Base-by-base conservation (phyloP, 305 asterid species). In the Coffea humblotiana region DNA sequence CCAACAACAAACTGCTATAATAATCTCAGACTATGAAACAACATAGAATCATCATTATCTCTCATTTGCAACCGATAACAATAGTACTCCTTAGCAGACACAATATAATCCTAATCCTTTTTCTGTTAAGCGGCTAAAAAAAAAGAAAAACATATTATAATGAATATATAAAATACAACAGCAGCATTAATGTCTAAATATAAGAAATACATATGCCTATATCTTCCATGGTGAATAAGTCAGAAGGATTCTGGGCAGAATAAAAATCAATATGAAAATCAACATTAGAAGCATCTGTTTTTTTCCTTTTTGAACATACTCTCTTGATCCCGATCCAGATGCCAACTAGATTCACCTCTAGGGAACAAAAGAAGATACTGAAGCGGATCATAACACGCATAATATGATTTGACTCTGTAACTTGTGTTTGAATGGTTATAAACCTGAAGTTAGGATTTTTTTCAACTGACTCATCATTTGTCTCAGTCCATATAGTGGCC, bases 1-100 rank as follows among this genome's bases (percentile, higher is more conserved):
- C 72, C 82, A 35, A 79, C 66, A 9, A 4, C 14, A 47, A 8
- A 79, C n/a, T 79, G 71, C 32, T 79, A 69, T 1, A 79, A 52
- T 0, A 80, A 16, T 1, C 43, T 27, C 0, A 79, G 45, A 27
- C 43, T 2, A 65, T 49, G 69, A 19, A 73, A 15, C 8, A 79
- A 18, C 37, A 66, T 71, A 23, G 27, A 80, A 8, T n/a, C 14
- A 5, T 69, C 76, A 8, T 69, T 7, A 3, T 69, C 73, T 40
- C 52, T 5, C 0, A 40, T 69, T 69, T 69, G 52, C 15, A 69
- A 2, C 0, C 47, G 15, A 48, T 35, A 73, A 13, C 10, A 69
- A 54, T 75, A 60, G 13, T 54, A 60, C 25, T 49, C 58, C 23
- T 23, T 43, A 2, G 6, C 16, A 21, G 51, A 67, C 10, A n/a